Evolutionary conservation across 148 eudicot species (phyloP), one percentile per base, ranked within the genome.

Genomic region (Chenopodium quinoa): DNA sequence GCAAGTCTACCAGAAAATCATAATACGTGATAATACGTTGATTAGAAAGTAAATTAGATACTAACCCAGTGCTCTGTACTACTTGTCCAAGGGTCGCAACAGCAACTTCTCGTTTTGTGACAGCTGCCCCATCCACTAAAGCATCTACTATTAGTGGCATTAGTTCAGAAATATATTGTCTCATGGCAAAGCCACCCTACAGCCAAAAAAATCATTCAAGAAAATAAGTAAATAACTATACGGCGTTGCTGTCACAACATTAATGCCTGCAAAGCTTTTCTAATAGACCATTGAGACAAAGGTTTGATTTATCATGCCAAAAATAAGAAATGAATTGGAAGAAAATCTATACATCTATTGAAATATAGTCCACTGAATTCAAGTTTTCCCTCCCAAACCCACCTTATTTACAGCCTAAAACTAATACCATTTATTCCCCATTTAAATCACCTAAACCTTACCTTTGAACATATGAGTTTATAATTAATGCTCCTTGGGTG

Each of bases 61-160:
- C 91, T 78, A 87, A 96, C 99, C 99, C 99, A 14, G 99, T 96
- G 90, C 99, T 96, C 90, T 96, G 99, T 75, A 93, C 98, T 75
- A 96, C 99, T 90, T 96, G 99, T 84, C 99, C 99, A 82, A 96
- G 99, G 64, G 99, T 96, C 66, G 92, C 89, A 83, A 96, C 98
- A 83, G 95, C 99, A 56, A 93, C 99, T 90, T 96, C 99, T 71
- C 99, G 97, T 89, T 96, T 96, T 78, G 92, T 83, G 54, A 93
- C 93, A 84, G 97, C 95, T 85, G 97, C 95, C 65, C 97, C 97
- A 88, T 96, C 99, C 89, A 93, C 81, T 84, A 96, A 89, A 81
- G 99, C 95, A 63, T 96, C 99, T 77, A 96, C 95, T 75, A 96
- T 96, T 56, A 92, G 79, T 20, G 93, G 98, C 99, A 96, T 93